These are phyloP conservation scores for Cardiosporidium cionae DNA, from an alignment of 169 alveolate genomes.

Conservation along the genomic window DNA sequence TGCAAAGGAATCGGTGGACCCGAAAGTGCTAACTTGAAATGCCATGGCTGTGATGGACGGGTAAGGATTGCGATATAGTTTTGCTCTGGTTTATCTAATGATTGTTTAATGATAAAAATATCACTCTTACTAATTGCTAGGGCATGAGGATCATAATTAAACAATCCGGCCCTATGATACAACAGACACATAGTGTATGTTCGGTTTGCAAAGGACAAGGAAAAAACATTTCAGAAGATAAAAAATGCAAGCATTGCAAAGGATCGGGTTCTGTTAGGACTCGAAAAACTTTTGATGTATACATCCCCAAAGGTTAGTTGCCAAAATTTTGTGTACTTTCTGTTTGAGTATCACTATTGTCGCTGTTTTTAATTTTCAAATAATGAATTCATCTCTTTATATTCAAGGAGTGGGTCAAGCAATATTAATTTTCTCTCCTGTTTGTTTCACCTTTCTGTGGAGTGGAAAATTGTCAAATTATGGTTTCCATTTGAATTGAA, in stretches of 20 bases:
- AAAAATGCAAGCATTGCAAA: background rate
- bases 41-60: conserved; percentile 90
- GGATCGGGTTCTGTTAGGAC: background rate
- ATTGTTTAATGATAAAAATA: too few species aligned
- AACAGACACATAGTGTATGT: conserved; percentile 82
- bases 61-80: conserved; percentile 18
- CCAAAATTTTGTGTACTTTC: background rate
- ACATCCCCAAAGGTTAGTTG: background rate
- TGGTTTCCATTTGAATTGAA: too few species aligned
- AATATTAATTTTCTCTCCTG: too few species aligned
- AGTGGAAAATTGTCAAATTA: too few species aligned
- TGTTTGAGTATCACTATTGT: background rate
- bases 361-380: too few species aligned
- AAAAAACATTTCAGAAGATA: conserved; percentile 9
- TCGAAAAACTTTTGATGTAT: background rate
- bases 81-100: conserved; percentile 8
- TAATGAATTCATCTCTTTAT: too few species aligned
- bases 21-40: conserved; percentile 78
- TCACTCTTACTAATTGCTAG: too few species aligned
- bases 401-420: too few species aligned
- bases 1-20: conserved; percentile 97
- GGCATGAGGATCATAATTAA: conserved; percentile 31
- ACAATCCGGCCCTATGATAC: conserved; percentile 49
- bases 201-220: conserved; percentile 85
- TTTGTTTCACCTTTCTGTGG: too few species aligned